A percentile compares a stretch with the other conserved stretches of the same genome.
Evolutionary conservation across 1,139 yeast species (phyloP).

Genomic region (Lodderomyces metapsilosis): DNA sequence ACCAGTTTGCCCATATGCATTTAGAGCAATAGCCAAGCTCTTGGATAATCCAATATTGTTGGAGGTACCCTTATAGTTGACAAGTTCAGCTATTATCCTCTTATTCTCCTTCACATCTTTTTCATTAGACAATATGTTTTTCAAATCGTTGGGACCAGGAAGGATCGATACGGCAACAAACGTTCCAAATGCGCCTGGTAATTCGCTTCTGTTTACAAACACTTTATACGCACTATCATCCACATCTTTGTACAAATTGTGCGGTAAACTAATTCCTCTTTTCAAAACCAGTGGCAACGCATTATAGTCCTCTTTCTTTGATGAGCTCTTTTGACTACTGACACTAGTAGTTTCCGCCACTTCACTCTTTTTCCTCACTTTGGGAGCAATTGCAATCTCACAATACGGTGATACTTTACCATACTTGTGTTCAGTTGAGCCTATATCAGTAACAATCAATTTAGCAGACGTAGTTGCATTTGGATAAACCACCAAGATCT

Average conservation of each 20-base stretch:
- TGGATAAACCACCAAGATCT: conserved; percentile 69
- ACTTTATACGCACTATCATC: conserved; percentile 34
- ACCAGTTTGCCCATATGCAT: conserved; percentile 52
- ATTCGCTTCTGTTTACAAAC: conserved; percentile 41
- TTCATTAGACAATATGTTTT: conserved; percentile 13
- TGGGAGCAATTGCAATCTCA: conserved; percentile 84
- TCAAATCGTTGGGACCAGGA: conserved; percentile 47
- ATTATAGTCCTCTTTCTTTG: conserved; percentile 26
- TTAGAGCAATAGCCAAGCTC: conserved; percentile 58
- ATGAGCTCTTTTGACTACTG: conserved; percentile 17
- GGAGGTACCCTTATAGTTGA: conserved; percentile 28
- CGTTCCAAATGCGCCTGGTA: conserved; percentile 22
- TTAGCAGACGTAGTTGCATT: conserved; percentile 63
- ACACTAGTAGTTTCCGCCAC: conserved; percentile 31
- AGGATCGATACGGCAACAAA: conserved; percentile 61
- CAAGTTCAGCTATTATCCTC: conserved; percentile 55
- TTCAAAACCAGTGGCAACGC: conserved; percentile 41
- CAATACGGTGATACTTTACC: conserved; percentile 71
- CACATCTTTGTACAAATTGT: conserved; percentile 28
- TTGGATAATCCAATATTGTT: conserved; percentile 59
- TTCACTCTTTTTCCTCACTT: conserved; percentile 42
- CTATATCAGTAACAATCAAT: conserved; percentile 62
- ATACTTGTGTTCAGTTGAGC: conserved; percentile 42
- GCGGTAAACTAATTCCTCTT: conserved; percentile 61
- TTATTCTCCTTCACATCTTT: conserved; percentile 36